phyloP scores from a whole-genome alignment of 2,329 filamentous ascomycete species.

The Pseudogymnoascus sp. region DNA sequence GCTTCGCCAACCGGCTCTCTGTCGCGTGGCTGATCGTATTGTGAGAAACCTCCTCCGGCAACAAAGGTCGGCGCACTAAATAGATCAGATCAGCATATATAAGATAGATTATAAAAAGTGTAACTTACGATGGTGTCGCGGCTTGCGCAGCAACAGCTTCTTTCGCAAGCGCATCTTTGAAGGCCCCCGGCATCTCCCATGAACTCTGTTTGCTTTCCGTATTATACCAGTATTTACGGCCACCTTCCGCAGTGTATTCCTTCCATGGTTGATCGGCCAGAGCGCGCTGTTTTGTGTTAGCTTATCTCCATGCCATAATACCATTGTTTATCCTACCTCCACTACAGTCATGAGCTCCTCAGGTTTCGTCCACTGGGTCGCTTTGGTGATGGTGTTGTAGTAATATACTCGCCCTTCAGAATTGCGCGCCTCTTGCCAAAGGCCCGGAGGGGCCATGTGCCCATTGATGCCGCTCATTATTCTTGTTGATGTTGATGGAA shows the following conservation, averaged over 20 bases:
- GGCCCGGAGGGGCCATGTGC: slow-evolving; percentile 32
- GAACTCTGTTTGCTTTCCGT: slow-evolving; percentile 84
- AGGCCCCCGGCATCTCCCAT: slow-evolving; percentile 86
- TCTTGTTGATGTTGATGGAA: slow-evolving; percentile 5
- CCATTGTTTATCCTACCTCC: slow-evolving; percentile 49
- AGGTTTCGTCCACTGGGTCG: slow-evolving; percentile 91
- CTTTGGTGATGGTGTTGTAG: slow-evolving; percentile 77
- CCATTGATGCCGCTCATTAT: slow-evolving; percentile 25
- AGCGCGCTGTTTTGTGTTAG: slow-evolving; percentile 49
- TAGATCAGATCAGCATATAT: slow-evolving; percentile 11
- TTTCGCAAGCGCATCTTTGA: slow-evolving; percentile 64
- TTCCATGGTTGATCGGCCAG: slow-evolving; percentile 83
- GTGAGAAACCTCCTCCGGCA: slow-evolving; percentile 32
- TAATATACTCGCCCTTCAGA: slow-evolving; percentile 83
- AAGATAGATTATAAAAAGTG: not conserved
- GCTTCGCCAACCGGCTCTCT: slow-evolving; percentile 41
- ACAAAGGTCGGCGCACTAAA: slow-evolving; percentile 32
- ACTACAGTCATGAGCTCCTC: slow-evolving; percentile 75
- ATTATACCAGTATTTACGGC: slow-evolving; percentile 93
- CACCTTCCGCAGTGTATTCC: slow-evolving; percentile 79
- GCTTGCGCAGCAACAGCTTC: slow-evolving; percentile 34
- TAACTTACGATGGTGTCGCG: slow-evolving; percentile 34
- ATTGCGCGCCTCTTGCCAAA: slow-evolving; percentile 76
- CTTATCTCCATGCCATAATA: slow-evolving; percentile 15
- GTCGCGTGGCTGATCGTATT: slow-evolving; percentile 28